Conservation (phyloP, 2,329 filamentous ascomycete species). For the Alternaria longipes region DNA sequence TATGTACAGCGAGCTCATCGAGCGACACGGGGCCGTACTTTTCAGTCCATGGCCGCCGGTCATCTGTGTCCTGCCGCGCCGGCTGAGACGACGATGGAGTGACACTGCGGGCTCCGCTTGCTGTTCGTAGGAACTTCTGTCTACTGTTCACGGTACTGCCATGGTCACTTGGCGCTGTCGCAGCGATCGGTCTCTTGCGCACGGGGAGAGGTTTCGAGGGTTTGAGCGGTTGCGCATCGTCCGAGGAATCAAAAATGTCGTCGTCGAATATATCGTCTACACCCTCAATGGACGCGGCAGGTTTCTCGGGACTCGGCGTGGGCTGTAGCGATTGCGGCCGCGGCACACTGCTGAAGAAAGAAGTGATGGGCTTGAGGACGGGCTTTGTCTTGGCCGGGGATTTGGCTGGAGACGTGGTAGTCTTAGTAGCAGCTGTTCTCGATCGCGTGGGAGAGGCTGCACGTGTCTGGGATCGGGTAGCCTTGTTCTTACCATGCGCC, state of each 20-base stretch:
- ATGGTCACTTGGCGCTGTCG: slow-evolving; percentile 22
- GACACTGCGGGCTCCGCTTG: slow-evolving; percentile 43
- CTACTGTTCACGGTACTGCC: slow-evolving; percentile 41
- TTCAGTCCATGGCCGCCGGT: slow-evolving; percentile 85
- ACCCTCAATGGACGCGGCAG: slow-evolving; percentile 35
- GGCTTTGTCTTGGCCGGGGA: slow-evolving; percentile 50
- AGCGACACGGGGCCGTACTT: slow-evolving; percentile 78
- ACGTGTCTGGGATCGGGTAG: slow-evolving; percentile 30
- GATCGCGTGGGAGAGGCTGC: slow-evolving; percentile 34
- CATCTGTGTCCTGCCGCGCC: slow-evolving; percentile 52
- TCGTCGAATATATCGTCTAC: slow-evolving; percentile 51
- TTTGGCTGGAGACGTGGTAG: slow-evolving; percentile 41
- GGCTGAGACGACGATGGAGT: slow-evolving; percentile 39
- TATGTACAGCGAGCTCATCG: slow-evolving; percentile 91
- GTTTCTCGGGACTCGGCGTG: slow-evolving; percentile 53
- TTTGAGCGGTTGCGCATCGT: slow-evolving; percentile 38
- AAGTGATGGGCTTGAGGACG: slow-evolving; percentile 56
- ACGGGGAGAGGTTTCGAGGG: slow-evolving; percentile 37
- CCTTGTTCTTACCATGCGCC: slow-evolving; percentile 26
- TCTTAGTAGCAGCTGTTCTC: slow-evolving; percentile 27
- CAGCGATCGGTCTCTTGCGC: slow-evolving; percentile 41
- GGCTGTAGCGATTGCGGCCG: slow-evolving; percentile 52
- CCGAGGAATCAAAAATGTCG: slow-evolving; percentile 50
- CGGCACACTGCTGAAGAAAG: slow-evolving; percentile 59
- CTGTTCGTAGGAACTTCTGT: slow-evolving; percentile 57